Evolutionary conservation across 129 eudicot species (phyloP), one percentile per base, ranked within the genome.

Genomic region (Silybum marianum): DNA sequence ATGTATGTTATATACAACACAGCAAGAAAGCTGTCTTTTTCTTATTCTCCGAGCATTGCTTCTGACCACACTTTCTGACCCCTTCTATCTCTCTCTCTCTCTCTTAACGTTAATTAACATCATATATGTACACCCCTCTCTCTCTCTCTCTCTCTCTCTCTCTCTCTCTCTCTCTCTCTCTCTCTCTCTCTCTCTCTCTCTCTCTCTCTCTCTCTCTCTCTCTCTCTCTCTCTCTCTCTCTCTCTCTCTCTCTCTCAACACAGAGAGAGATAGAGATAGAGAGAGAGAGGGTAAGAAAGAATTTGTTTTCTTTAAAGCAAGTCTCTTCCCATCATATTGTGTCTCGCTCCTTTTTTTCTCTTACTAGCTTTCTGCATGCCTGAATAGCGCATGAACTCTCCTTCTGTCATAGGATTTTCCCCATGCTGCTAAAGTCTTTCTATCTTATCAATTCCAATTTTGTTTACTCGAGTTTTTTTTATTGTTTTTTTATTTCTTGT

Each of bases 341-440:
- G 72, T 70, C 78, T 68, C 36, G 58, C 76, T 75, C 26, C 26
- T 16, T 48, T 23, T 10, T 69, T 26, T 36, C 72, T 78, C 44
- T 80, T 69, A 78, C 22, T 14, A 74, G 73, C 82, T 78, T 81
- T 71, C 81, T 86, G 85, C 84, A 77, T 81, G 83, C 80, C 85
- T 85, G 81, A 42, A 32, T 82, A 66, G 71, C 75, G 74, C 85
- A 69, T 75, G 81, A 75, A 82, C 38, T 67, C 81, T 69, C 66
- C 76, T 69, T 67, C 75, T 82, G 81, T 75, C 85, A 76, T 82
- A 69, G 81, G 81, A 82, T 76, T 30, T 81, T 65, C 81, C 85
- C 81, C 77, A 75, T 76, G 81, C 81, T 82, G 48, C 71, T 82
- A 48, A 75, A 75, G 85, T 48, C 62, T 46, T 69, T 69, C 65